These are phyloP conservation scores for Linum usitatissimum DNA, from an alignment of 345 rosid genomes.

Conservation along the genomic window DNA sequence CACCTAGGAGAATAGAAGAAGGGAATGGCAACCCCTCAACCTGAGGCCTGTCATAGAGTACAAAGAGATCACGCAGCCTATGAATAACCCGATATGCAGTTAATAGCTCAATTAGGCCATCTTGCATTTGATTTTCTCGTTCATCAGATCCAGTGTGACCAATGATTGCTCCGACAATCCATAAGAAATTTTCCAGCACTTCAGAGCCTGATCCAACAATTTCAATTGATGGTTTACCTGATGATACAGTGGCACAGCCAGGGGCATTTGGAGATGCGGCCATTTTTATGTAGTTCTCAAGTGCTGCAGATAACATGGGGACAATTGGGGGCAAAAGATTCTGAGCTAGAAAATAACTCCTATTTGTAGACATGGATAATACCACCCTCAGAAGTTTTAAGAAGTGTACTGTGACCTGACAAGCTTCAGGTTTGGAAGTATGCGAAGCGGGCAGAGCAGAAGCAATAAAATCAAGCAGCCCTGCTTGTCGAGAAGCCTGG, in stretches of 20 bases:
- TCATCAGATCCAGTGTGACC: slow-evolving; percentile 53
- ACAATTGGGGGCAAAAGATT: slow-evolving; percentile 70
- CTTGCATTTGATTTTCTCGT: slow-evolving; percentile 48
- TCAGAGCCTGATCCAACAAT: slow-evolving; percentile 51
- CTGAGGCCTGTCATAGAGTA: slow-evolving; percentile 74
- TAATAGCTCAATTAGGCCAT: slow-evolving; percentile 60
- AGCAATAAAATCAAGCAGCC: slow-evolving; percentile 67
- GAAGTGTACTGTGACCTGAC: slow-evolving; percentile 60
- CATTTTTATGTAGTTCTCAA: slow-evolving; percentile 66
- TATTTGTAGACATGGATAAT: slow-evolving; percentile 43
- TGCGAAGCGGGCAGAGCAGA: slow-evolving; percentile 74
- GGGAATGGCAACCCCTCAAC: slow-evolving; percentile 75
- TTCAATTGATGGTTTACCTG: slow-evolving; percentile 47
- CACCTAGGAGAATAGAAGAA: slow-evolving; percentile 54
- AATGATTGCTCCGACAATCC: slow-evolving; percentile 41
- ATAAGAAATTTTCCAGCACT: slow-evolving; percentile 57
- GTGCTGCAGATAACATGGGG: slow-evolving; percentile 62
- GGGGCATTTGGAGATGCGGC: slow-evolving; percentile 52
- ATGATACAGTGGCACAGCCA: slow-evolving; percentile 24
- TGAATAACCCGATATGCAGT: slow-evolving; percentile 65
- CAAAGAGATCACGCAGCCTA: slow-evolving; percentile 57
- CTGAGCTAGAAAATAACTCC: slow-evolving; percentile 63
- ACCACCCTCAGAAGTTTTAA: slow-evolving; percentile 58
- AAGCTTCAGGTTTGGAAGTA: slow-evolving; percentile 69
- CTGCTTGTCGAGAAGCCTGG: slow-evolving; percentile 71